Percentiles rank a stretch among this genome's conserved stretches.
Conservation (phyloP, 164 flowering plant genomes). For the Stephania cephalantha region DNA sequence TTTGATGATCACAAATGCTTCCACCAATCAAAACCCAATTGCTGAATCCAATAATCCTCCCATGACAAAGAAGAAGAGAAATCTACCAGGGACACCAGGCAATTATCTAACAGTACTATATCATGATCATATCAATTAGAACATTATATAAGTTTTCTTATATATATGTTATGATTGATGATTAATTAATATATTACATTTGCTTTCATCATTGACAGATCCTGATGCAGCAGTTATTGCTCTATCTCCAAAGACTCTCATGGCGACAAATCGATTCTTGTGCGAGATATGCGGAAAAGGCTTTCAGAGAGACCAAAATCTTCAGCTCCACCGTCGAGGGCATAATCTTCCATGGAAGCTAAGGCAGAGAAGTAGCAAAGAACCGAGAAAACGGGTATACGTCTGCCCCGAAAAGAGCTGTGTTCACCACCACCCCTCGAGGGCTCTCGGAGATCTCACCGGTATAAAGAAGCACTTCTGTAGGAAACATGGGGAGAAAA, state of each 20-base stretch:
- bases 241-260: conserved; percentile 83
- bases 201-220: conserved; percentile 35
- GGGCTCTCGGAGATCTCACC: conserved; percentile 94
- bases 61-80: conserved; percentile 66
- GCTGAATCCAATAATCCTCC: conserved; percentile 42
- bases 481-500: conserved; percentile 94
- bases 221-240: conserved; percentile 95
- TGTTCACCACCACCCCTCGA: conserved; percentile 80
- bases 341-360: conserved; percentile 99
- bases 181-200: not conserved
- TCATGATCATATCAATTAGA: not conserved
- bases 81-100: conserved; percentile 84
- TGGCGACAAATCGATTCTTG: conserved; percentile 92
- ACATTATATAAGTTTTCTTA: not conserved
- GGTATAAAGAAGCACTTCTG: conserved; percentile 94
- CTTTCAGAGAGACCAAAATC: conserved; percentile 88
- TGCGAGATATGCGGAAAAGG: conserved; percentile 97
- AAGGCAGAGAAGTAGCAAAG: conserved; percentile 70
- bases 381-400: conserved; percentile 66
- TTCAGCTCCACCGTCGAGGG: conserved; percentile 85
- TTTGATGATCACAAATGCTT: conserved; percentile 31
- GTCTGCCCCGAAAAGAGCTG: conserved; percentile 88
- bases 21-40: conserved; percentile 31
- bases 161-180: conserved; percentile 1
- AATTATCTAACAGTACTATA: conserved; percentile 4